A percentile compares a stretch with the other conserved stretches of the same genome.
phyloP scores from a whole-genome alignment of 768 basidiomycete genomes.

The Tricholoma sp. region DNA sequence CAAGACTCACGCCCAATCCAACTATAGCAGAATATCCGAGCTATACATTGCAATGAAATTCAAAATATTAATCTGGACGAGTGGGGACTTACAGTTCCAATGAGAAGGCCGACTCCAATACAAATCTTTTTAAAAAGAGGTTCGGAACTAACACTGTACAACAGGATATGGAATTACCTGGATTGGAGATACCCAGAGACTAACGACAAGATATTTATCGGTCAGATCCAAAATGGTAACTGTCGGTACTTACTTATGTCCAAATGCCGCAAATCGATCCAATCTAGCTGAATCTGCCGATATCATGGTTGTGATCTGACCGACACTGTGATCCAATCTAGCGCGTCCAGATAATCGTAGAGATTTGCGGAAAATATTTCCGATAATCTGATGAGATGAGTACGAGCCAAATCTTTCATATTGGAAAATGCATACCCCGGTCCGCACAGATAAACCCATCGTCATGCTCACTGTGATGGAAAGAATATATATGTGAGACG shows the following conservation, averaged over 20 bases:
- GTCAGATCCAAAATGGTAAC: not conserved
- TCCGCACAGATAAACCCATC: constrained; percentile 15
- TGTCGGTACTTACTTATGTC: constrained; percentile 20
- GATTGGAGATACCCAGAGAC: constrained; percentile 29
- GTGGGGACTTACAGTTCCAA: constrained; percentile 41
- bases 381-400: constrained; percentile 20
- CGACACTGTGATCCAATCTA: constrained; percentile 37
- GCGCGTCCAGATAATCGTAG: constrained; percentile 45
- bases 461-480: constrained; percentile 9
- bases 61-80: not conserved
- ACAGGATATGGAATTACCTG: constrained; percentile 14
- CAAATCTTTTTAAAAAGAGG: constrained; percentile 30
- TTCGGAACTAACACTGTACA: not conserved
- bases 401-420: not conserved
- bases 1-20: constrained; percentile 39
- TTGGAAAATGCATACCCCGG: constrained; percentile 8
- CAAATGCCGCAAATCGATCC: constrained; percentile 27
- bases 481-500: too few relatives aligned
- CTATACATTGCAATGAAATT: constrained; percentile 28
- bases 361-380: constrained; percentile 42
- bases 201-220: constrained; percentile 5
- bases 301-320: constrained; percentile 46
- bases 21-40: constrained; percentile 69
- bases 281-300: constrained; percentile 40
- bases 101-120: constrained; percentile 56